A percentile compares a stretch with the other conserved stretches of the same genome.
Conservation (phyloP, 768 basidiomycete species). For the Collybiopsis luxurians region DNA sequence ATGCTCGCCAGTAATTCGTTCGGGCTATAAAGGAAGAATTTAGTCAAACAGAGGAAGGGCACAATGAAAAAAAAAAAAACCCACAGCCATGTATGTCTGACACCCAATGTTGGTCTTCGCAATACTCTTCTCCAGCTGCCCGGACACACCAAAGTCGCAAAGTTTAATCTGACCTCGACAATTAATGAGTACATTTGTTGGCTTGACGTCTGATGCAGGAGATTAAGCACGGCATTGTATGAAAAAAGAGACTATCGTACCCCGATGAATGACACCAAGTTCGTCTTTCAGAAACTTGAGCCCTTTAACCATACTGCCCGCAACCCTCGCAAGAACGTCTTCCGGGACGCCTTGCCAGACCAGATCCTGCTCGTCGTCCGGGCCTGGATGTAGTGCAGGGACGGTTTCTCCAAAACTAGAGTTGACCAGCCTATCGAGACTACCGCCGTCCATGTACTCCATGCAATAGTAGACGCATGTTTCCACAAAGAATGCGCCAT, state of each 20-base stretch:
- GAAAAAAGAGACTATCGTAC: slow-evolving; percentile 20
- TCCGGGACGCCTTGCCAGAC: slow-evolving; percentile 59
- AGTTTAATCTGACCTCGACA: slow-evolving; percentile 87
- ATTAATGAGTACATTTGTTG: slow-evolving; percentile 92
- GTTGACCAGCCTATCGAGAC: slow-evolving; percentile 76
- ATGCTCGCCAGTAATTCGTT: slow-evolving; percentile 94
- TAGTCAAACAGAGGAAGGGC: background rate
- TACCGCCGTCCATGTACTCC: slow-evolving; percentile 99
- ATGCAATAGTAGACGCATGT: slow-evolving; percentile 99
- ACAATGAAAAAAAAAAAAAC: slow-evolving; percentile 30
- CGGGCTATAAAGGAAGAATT: slow-evolving; percentile 55
- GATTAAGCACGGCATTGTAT: background rate
- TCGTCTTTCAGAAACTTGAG: slow-evolving; percentile 95
- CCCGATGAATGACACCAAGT: slow-evolving; percentile 72
- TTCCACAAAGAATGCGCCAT: slow-evolving; percentile 98
- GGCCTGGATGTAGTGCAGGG: background rate
- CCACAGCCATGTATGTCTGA: slow-evolving; percentile 97
- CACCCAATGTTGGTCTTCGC: slow-evolving; percentile 99
- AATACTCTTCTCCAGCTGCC: slow-evolving; percentile 92
- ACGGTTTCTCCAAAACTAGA: slow-evolving; percentile 14
- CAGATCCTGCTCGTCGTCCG: slow-evolving; percentile 15
- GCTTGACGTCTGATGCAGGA: slow-evolving; percentile 71
- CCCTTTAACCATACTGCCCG: slow-evolving; percentile 80
- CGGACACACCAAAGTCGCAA: slow-evolving; percentile 98
- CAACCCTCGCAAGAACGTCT: slow-evolving; percentile 78